Conservation (phyloP, 192 early-diverging fungal species). For the Coemansia biformis region DNA sequence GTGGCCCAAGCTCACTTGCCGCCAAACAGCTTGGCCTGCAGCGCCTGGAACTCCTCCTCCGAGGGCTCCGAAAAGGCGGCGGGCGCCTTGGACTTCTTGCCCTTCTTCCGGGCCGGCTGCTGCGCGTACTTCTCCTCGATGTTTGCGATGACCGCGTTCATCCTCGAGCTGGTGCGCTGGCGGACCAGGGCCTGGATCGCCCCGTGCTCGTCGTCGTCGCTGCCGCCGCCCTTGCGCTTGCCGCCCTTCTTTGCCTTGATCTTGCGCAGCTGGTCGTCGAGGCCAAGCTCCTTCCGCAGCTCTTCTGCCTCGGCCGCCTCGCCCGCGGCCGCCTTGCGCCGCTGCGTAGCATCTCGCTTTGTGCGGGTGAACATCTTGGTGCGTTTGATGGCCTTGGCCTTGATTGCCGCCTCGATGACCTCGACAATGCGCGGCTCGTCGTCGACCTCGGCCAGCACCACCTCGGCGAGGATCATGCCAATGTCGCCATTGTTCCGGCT, state of each 20-base stretch:
- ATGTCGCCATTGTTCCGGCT: conserved; percentile 63
- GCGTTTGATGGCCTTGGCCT: conserved; percentile 48
- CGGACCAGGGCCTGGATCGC: conserved; percentile 57
- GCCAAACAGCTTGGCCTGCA: conserved; percentile 55
- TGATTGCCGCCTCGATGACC: conserved; percentile 64
- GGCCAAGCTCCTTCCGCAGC: conserved; percentile 54
- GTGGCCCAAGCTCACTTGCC: conserved; percentile 44
- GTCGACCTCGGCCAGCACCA: conserved; percentile 56
- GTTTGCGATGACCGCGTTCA: conserved; percentile 53
- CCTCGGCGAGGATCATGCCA: conserved; percentile 58
- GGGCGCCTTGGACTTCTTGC: conserved; percentile 9
- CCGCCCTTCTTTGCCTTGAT: conserved; percentile 27
- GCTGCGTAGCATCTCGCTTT: conserved; percentile 47
- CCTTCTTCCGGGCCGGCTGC: conserved; percentile 4
- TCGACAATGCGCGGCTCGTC: conserved; percentile 61
- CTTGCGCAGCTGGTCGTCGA: conserved; percentile 56
- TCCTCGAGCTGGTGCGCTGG: conserved; percentile 46
- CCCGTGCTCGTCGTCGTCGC: conserved; percentile 7
- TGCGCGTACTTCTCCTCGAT: conserved; percentile 54
- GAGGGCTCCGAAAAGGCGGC: conserved; percentile 37
- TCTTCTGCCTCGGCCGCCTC: conserved; percentile 61
- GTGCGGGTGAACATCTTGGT: conserved; percentile 55
- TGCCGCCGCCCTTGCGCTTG: conserved; percentile 23
- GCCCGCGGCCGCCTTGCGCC: conserved; percentile 53
- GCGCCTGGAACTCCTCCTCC: conserved; percentile 62